Evolutionary conservation across 2,329 filamentous ascomycete species (phyloP), one percentile per base, ranked within the genome.

Genomic region (Cordyceps cicadae): DNA sequence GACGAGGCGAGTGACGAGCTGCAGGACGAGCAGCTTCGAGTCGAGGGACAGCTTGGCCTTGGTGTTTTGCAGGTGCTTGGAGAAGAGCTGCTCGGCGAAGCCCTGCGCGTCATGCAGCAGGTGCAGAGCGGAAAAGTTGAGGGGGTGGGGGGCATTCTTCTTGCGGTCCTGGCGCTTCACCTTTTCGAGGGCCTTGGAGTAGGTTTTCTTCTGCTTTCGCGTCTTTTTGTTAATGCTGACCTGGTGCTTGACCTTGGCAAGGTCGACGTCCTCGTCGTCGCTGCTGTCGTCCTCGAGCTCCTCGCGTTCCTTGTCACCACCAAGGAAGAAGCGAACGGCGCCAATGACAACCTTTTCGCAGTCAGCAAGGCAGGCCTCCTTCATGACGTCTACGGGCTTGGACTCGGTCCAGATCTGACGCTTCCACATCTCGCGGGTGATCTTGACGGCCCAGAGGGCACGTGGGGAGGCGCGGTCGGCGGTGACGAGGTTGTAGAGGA

Each of bases 351-450:
- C 92, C 76, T 99, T 99, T 68, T 95, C 90, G 67, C 97, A 96
- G 56, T 96, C 88, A 3, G 90, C 86, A 61, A 99, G 76, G 59
- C 88, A 87, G 0, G 93, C 92, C 75, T 96, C 89, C 75, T 96
- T 96, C 92, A 99, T 97, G 65, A 97, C 90, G 69, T 96, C 92
- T n/a, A 97, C 94, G 0, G 93, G 87, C 72, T 92, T 94, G 2
- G 92, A 85, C 69, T 99, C 94, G 11, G 89, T 91, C 94, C 94
- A 99, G 64, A 97, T 87, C 68, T 97, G 92, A 52, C 93, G 84
- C 75, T 92, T 96, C 94, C 94, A 99, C 70, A 99, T 79, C 77
- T 99, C 94, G 64, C 93, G 84, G 4, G 92, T 96, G 65, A 99
- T 83, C 74, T 97, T 97, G 63, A 97, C 91, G 3, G 94, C 92